These are phyloP conservation scores for Alternaria postmessia DNA, from an alignment of 2,329 filamentous ascomycete species.

Conservation along the genomic window DNA sequence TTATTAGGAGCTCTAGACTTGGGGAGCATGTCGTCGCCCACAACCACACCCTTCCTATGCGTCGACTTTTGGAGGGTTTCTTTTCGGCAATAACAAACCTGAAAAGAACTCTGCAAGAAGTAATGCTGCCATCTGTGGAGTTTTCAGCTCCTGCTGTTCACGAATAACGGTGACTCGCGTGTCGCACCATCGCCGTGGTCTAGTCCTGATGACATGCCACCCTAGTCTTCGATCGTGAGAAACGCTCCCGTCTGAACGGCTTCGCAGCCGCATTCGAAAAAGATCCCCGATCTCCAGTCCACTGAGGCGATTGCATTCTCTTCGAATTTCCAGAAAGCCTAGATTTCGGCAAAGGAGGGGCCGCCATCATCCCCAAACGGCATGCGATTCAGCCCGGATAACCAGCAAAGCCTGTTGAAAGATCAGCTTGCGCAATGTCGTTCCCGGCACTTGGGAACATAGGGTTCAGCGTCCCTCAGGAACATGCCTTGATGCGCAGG, in stretches of 20 bases:
- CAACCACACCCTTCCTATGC: not conserved
- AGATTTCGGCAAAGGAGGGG: not conserved
- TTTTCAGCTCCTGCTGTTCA: not conserved
- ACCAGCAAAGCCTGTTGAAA: constrained; percentile 1
- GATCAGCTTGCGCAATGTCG: not conserved
- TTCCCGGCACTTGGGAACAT: not conserved
- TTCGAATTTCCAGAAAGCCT: not conserved
- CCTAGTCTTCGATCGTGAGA: constrained; percentile 1
- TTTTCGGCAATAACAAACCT: not conserved
- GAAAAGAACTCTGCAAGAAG: not conserved
- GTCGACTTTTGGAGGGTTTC: not conserved
- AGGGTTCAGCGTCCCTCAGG: not conserved
- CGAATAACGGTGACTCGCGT: not conserved
- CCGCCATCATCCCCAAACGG: not conserved
- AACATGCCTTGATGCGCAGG: not conserved
- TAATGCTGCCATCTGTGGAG: not conserved
- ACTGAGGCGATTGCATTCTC: not conserved
- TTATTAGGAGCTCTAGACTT: not conserved
- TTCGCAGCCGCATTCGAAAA: constrained; percentile 1
- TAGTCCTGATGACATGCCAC: not conserved
- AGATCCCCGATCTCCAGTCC: not conserved
- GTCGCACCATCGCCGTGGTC: constrained; percentile 13
- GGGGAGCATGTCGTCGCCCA: not conserved
- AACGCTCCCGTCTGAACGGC: not conserved
- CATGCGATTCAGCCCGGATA: not conserved